Percentiles rank a stretch among this genome's conserved stretches.
These are phyloP conservation scores for Balakata baccata DNA, from an alignment of 345 rosid species.

Conservation along the genomic window DNA sequence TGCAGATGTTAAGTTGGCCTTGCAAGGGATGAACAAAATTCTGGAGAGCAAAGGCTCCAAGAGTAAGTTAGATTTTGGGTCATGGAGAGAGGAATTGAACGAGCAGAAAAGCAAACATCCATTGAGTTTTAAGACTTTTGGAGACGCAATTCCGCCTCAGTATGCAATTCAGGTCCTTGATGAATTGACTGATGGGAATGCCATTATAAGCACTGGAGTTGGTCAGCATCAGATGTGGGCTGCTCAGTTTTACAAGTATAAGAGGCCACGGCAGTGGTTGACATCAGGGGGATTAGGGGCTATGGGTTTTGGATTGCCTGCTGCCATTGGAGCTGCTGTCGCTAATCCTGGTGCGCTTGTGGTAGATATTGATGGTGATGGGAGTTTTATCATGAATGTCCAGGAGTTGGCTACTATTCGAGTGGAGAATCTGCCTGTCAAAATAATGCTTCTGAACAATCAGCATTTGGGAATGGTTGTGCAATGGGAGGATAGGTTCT, in stretches of 20 bases:
- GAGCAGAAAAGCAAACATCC: constrained; percentile 72
- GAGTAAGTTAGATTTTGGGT: constrained; percentile 50
- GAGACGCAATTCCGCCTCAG: constrained; percentile 88
- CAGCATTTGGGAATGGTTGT: constrained; percentile 98
- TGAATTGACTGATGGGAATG: constrained; percentile 77
- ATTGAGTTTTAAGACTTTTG: constrained; percentile 69
- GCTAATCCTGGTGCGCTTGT: constrained; percentile 76
- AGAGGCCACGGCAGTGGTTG: constrained; percentile 82
- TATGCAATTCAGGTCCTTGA: constrained; percentile 84
- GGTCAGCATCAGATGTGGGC: constrained; percentile 99
- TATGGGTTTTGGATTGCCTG: constrained; percentile 97
- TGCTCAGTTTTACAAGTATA: constrained; percentile 91
- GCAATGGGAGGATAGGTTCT: constrained; percentile 93
- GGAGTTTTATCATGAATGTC: constrained; percentile 92
- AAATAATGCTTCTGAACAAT: constrained; percentile 74
- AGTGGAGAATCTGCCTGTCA: constrained; percentile 82
- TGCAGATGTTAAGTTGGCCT: constrained; percentile 76
- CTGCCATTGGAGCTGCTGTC: constrained; percentile 93
- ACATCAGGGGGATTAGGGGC: constrained; percentile 94
- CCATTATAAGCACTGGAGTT: constrained; percentile 85
- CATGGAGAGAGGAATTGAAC: constrained; percentile 72
- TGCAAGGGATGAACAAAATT: constrained; percentile 62
- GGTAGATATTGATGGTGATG: constrained; percentile 95
- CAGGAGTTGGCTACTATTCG: constrained; percentile 85
- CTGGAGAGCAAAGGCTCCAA: constrained; percentile 49